These are phyloP conservation scores for Alternaria triticina DNA, from an alignment of 2,329 filamentous ascomycete species.

Conservation along the genomic window DNA sequence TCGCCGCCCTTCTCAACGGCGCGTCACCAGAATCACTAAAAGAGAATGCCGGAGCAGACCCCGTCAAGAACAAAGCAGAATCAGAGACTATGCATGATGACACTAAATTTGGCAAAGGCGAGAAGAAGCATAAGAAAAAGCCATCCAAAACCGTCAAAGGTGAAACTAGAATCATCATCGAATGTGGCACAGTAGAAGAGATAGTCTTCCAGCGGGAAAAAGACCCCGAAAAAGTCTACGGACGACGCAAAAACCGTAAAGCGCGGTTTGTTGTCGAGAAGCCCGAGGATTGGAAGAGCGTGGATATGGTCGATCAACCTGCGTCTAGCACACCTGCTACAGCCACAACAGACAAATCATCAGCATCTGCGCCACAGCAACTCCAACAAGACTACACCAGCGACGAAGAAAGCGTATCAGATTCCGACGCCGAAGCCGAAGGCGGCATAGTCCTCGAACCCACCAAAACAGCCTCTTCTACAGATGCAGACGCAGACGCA, in stretches of 20 bases:
- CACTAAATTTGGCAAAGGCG: slow-evolving; percentile 3
- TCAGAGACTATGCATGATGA: background rate
- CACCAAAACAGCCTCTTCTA: background rate
- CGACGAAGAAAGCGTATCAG: slow-evolving; percentile 20
- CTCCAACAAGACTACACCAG: slow-evolving; percentile 2
- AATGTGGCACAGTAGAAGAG: slow-evolving; percentile 58
- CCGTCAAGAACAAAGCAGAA: background rate
- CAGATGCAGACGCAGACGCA: background rate
- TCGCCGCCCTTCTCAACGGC: slow-evolving; percentile 52
- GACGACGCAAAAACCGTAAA: slow-evolving; percentile 55
- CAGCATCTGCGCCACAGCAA: background rate
- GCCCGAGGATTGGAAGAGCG: slow-evolving; percentile 50
- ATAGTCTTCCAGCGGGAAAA: slow-evolving; percentile 56
- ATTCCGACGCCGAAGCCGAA: slow-evolving; percentile 24
- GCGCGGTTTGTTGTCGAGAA: slow-evolving; percentile 49
- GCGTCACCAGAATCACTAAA: slow-evolving; percentile 39
- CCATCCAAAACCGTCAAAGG: slow-evolving; percentile 51
- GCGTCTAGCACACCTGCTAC: background rate
- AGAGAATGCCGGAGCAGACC: slow-evolving; percentile 8
- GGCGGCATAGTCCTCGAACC: slow-evolving; percentile 22
- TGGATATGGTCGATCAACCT: slow-evolving; percentile 53
- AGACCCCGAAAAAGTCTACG: slow-evolving; percentile 56
- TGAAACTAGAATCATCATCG: slow-evolving; percentile 58
- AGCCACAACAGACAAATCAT: background rate
- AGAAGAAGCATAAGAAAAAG: slow-evolving; percentile 38